Percentiles rank a stretch among this genome's conserved stretches.
These are phyloP conservation scores for Dimocarpus longan DNA, from an alignment of 345 rosid genomes.

Conservation along the genomic window DNA sequence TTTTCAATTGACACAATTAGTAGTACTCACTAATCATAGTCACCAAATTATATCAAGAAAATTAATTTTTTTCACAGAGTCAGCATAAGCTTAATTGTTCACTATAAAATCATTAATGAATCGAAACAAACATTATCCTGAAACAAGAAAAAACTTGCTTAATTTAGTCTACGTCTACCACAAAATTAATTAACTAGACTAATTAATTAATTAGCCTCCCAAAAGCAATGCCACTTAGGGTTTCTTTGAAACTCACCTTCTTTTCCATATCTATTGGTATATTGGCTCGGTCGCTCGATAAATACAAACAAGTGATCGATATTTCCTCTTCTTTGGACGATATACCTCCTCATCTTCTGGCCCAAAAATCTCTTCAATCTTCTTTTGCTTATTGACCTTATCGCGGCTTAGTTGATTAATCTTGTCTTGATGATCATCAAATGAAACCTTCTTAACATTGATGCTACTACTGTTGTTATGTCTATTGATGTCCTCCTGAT, in stretches of 20 bases:
- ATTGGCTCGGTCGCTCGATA: constrained; percentile 28
- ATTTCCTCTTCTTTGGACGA: constrained; percentile 32
- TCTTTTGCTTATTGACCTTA: constrained; percentile 28
- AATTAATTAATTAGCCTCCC: too few species aligned
- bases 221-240: neutral
- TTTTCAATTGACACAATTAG: too few species aligned
- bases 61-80: too few species aligned
- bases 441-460: neutral
- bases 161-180: too few species aligned
- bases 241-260: constrained; percentile 2
- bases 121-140: too few species aligned
- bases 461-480: neutral
- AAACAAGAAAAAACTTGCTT: too few species aligned
- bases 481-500: constrained; percentile 28
- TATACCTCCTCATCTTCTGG: constrained; percentile 26
- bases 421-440: neutral
- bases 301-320: constrained; percentile 35
- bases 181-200: too few species aligned
- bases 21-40: too few species aligned
- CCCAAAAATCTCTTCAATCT: constrained; percentile 42
- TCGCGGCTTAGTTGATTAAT: constrained; percentile 14
- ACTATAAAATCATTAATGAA: too few species aligned
- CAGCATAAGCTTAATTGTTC: too few species aligned
- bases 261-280: neutral
- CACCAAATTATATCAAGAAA: too few species aligned